Base-by-base conservation (phyloP, 441 rosid species). In the Pelargonium australe region DNA sequence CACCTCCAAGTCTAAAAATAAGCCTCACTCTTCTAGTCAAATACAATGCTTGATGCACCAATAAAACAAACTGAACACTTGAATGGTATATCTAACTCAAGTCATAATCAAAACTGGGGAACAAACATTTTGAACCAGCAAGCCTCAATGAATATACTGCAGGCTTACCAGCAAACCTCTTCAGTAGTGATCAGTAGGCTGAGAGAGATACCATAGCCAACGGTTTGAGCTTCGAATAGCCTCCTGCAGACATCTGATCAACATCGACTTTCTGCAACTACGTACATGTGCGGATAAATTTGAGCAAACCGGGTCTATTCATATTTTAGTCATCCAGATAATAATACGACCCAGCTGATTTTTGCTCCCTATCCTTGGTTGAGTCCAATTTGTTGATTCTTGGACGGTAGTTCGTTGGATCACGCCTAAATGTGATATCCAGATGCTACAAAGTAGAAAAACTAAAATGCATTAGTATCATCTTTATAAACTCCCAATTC, bases 341-440 rank as follows among this genome's bases (percentile, higher is more conserved):
- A 78, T 91, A 94, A 73, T 91, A 94, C 49, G 97, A 94, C 62
- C 96, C 97, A 40, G 99, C 99, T 58, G 85, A 14, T 71, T 94
- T 94, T 77, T 94, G 99, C 71, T 94, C 99, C 78, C 99, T 82
- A 80, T 94, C 99, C 81, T 94, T 94, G 12, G 95, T 89, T 9
- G 99, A 89, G 66, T 94, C 99, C 79, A 87, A 57, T 72, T 94
- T 91, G 82, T 94, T 94, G 82, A 91, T 91, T 71, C 99, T 87
- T 31, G 99, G 99, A 51, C 99, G 85, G 80, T 37, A 94, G 71
- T 94, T 94, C 1, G 96, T 94, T 10, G 97, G 99, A 64, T 94
- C 99, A 28, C 99, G 87, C 81, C 99, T 85, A 73, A 94, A 94
- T n/a, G 99, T 94, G 70, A 94, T 94, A 77, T 94, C 89, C 65